These are phyloP conservation scores for Chlamydomonas sphaeroides DNA, from an alignment of 139 green algal species.

Conservation along the genomic window DNA sequence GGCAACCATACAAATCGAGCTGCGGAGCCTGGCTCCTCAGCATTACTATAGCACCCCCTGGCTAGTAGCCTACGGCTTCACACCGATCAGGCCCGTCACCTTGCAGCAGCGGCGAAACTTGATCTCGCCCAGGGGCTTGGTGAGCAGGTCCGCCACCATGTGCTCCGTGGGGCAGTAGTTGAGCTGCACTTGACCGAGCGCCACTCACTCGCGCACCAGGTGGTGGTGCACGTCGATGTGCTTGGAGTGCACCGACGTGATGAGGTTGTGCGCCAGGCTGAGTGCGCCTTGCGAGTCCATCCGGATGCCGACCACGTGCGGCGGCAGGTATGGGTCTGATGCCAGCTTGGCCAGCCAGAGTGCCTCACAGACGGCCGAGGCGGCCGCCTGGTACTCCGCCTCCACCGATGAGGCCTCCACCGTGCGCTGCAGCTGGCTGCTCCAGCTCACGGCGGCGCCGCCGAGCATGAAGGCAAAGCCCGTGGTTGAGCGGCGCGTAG, in stretches of 20 bases:
- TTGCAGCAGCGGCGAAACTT: too few species aligned
- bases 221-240: too few species aligned
- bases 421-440: not conserved
- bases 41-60: too few species aligned
- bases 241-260: too few species aligned
- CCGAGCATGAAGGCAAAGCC: slow-evolving; percentile 6
- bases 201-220: too few species aligned
- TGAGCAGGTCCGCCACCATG: not conserved
- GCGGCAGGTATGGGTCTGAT: not conserved
- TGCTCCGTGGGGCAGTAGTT: not conserved
- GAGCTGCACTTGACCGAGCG: not conserved
- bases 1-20: too few species aligned
- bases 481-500: slow-evolving; percentile 16
- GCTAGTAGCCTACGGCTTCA: too few species aligned
- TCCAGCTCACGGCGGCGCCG: slow-evolving; percentile 32
- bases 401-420: not conserved
- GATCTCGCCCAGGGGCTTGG: too few species aligned
- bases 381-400: not conserved
- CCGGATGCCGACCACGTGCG: not conserved
- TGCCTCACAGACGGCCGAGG: not conserved
- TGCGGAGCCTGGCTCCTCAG: too few species aligned
- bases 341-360: too few species aligned
- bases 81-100: too few species aligned
- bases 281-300: not conserved
- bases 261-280: too few species aligned